Evolutionary conservation across 2,329 filamentous ascomycete species (phyloP), one percentile per base, ranked within the genome.

Genomic region (Verticillium alfalfae): DNA sequence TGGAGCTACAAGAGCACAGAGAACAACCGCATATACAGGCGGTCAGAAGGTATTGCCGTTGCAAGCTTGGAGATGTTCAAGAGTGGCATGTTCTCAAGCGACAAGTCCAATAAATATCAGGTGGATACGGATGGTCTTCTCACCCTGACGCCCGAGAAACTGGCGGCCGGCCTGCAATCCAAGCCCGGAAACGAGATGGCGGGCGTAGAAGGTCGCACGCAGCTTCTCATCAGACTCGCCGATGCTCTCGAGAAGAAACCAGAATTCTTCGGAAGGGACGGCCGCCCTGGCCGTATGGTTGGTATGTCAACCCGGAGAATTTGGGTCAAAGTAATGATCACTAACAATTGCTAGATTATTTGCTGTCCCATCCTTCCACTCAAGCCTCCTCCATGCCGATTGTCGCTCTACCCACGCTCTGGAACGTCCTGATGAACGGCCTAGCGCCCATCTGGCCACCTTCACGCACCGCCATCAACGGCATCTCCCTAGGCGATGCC

Each of bases 1-100:
- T 99, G 95, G 95, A 89, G 88, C 67, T 99, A 97, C 79, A 95
- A 91, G 79, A 96, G 92, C 72, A 88, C 88, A 65, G 93, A 96
- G 71, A 96, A 93, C 66, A 92, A 91, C 61, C 89, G 88, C 65
- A 75, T 90, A 49, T 98, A 94, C 76, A 83, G 87, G 59, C 87
- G 95, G 58, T 97, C 93, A 64, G 95, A 97, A 74, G 93, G 93
- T 9, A 82, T 97, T 61, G 93, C 93, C 9, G 88, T 89, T 66
- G 86, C 86, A 7, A 87, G 83, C 66, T 71, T 88, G 70, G 93
- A 97, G 68, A 97, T 97, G 93, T 97, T 97, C 84, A 97, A 97
- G 78, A 82, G 86, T 79, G 95, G 95, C 38, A 72, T 92, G 38
- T 98, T 98, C 78, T 97, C 93, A 66, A 91, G 93, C 74, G 86